Conservation (phyloP, 306 rosid genomes). For the Corylus americana region DNA sequence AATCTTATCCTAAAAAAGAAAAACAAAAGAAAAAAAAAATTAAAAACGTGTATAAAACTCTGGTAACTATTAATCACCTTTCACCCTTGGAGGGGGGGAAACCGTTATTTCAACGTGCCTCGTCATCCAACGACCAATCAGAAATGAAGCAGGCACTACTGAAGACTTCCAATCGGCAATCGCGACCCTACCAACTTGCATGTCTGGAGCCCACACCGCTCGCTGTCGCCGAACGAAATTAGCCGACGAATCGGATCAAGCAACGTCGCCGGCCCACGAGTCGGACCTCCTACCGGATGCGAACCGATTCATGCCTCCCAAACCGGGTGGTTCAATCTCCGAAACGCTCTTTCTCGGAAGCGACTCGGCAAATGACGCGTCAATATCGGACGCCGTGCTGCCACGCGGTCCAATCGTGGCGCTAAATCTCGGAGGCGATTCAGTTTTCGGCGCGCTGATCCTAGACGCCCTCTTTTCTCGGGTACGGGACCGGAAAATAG, state of each 20-base stretch:
- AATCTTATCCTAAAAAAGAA: conserved; percentile 1
- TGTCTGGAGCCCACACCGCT: conserved; percentile 28
- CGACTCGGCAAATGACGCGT: conserved; percentile 43
- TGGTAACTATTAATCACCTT: conserved; percentile 20
- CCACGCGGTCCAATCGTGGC: conserved; percentile 18
- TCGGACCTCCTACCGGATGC: conserved; percentile 79
- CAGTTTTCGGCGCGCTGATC: conserved; percentile 19
- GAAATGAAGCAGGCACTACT: conserved; percentile 27
- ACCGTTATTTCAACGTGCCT: conserved; percentile 62
- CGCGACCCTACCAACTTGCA: conserved; percentile 11
- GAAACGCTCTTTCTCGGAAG: conserved; percentile 55
- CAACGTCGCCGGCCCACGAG: conserved; percentile 48
- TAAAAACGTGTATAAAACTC: conserved; percentile 5
- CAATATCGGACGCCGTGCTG: conserved; percentile 20
- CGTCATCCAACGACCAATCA: conserved; percentile 43
- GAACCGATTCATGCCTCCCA: conserved; percentile 71
- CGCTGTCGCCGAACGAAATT: conserved; percentile 19
- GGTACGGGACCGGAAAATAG: conserved; percentile 52
- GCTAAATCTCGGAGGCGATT: conserved; percentile 30
- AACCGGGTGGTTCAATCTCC: conserved; percentile 62
- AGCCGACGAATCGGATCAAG: background rate
- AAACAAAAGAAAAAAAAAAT: conserved; percentile 10
- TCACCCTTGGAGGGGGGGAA: conserved; percentile 23
- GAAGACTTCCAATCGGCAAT: conserved; percentile 35
- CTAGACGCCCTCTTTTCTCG: conserved; percentile 34